These are phyloP conservation scores for Phytophthora macrochlamydospora DNA, from an alignment of 352 stramenopile genomes.

Conservation along the genomic window DNA sequence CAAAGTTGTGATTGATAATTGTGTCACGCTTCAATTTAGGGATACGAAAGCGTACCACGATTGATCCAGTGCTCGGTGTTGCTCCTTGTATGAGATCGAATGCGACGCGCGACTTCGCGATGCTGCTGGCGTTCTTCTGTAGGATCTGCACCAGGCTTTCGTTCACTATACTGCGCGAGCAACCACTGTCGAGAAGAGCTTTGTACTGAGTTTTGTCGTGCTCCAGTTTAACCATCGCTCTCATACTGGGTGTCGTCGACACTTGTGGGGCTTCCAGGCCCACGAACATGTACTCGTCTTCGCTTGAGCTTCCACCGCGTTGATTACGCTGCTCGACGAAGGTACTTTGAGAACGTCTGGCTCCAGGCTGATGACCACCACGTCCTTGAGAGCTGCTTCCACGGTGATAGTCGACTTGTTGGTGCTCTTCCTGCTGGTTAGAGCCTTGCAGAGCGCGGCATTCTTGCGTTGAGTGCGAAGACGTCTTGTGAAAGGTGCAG, in stretches of 20 bases:
- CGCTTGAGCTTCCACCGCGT: too few relatives aligned
- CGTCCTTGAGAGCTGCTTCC: too few relatives aligned
- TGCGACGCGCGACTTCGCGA: constrained; percentile 1
- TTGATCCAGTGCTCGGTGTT: constrained; percentile 4
- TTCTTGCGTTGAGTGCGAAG: constrained; percentile 1
- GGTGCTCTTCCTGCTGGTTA: background rate
- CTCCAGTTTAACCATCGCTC: background rate
- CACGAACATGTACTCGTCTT: too few relatives aligned
- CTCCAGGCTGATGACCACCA: too few relatives aligned
- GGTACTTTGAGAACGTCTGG: too few relatives aligned
- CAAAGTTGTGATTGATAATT: constrained; percentile 11
- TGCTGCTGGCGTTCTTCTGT: background rate
- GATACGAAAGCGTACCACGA: background rate
- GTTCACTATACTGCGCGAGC: constrained; percentile 4
- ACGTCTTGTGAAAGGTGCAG: background rate
- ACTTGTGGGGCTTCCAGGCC: background rate
- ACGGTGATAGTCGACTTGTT: background rate
- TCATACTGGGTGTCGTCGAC: too few relatives aligned
- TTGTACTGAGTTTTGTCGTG: background rate
- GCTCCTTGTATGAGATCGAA: constrained; percentile 9
- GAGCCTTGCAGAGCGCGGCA: background rate
- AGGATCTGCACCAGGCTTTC: background rate
- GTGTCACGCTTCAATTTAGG: constrained; percentile 1
- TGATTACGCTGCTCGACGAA: too few relatives aligned
- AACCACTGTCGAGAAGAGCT: background rate